Base-by-base conservation (phyloP, 2,329 filamentous ascomycete genomes). In the Cadophora luteo-olivacea region DNA sequence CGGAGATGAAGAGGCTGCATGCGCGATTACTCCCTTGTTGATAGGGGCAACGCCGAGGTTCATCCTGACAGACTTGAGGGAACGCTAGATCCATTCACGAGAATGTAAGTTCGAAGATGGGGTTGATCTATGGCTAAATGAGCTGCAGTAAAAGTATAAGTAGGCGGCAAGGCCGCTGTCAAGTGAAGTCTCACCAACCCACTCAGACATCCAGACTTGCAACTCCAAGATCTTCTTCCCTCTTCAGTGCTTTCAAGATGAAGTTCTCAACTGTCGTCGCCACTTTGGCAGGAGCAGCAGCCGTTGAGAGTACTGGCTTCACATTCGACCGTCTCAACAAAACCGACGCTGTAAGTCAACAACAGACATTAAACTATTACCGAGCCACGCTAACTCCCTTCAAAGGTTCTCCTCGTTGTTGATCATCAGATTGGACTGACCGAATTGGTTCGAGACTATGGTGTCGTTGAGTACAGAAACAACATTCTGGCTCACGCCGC, bases 401-500 rank as follows among this genome's bases (percentile, higher is more conserved):
- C 22, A 9, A 66, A 86, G 83, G 77, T 85, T 45, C 84, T 90
- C 61, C 77, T 90, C 29, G 84, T 89, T 60, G 81, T 89, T 51
- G 87, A 89, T 73, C 80, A 88, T 66, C 87, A 89, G 76, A 83
- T 86, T 69, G 88, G 87, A 32, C 83, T 90, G 52, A 88, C 84
- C 76, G 79, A 81, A 55, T 73, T 87, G 6, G 89, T 89, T 48
- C 85, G 89, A 49, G 92, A 94, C 80, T 92, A 86, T 75, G 85
- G 90, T 67, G 81, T 88, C 14, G 87, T 84, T 11, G 83, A 90
- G 45, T 94, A 87, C 82, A 84, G 86, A 69, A 86, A 90, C 77
- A 87, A 87, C 78, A 87, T 93, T 71, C 80, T 92, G 52, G 91
- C 88, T 0, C 91, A 93, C 72, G 86, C 90, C 22, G 85, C 86